Evolutionary conservation across 2,329 filamentous ascomycete species (phyloP).

Genomic region (Ophiostoma australiae): DNA sequence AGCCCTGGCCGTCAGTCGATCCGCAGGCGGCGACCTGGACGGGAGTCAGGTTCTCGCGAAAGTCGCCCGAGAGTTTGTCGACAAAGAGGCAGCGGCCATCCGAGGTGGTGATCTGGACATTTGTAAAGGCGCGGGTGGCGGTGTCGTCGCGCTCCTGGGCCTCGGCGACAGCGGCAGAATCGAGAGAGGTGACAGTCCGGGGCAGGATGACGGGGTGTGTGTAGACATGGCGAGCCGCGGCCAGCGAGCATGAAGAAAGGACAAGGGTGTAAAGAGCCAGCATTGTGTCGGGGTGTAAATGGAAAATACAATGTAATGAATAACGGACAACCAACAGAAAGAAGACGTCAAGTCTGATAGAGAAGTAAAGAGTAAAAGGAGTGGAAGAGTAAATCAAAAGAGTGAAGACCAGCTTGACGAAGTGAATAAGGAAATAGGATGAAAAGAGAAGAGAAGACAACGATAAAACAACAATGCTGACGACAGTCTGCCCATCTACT

Average conservation of each 20-base stretch:
- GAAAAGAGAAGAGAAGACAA: not conserved
- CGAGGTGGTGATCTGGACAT: constrained; percentile 42
- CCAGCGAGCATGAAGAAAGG: constrained; percentile 8
- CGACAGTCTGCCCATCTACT: not conserved
- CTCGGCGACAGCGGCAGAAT: constrained; percentile 42
- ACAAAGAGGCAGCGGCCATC: constrained; percentile 45
- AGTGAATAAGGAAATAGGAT: not conserved
- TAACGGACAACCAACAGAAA: not conserved
- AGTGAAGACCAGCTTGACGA: constrained; percentile 13
- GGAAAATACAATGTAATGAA: not conserved
- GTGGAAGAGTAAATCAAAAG: constrained; percentile 23
- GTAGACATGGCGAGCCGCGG: constrained; percentile 5
- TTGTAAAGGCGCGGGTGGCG: constrained; percentile 42
- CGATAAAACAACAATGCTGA: not conserved
- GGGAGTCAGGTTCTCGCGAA: constrained; percentile 45
- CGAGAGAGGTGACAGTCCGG: constrained; percentile 40
- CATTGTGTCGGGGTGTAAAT: constrained; percentile 28
- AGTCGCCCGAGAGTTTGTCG: constrained; percentile 45
- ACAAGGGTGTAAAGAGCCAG: constrained; percentile 29
- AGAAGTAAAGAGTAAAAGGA: constrained; percentile 24
- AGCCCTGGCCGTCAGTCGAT: constrained; percentile 41
- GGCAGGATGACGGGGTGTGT: constrained; percentile 21
- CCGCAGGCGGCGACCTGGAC: constrained; percentile 44
- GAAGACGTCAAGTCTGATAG: not conserved
- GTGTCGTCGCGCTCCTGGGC: constrained; percentile 43